Conservation (phyloP, 768 basidiomycete genomes). For the Russula brevipes region DNA sequence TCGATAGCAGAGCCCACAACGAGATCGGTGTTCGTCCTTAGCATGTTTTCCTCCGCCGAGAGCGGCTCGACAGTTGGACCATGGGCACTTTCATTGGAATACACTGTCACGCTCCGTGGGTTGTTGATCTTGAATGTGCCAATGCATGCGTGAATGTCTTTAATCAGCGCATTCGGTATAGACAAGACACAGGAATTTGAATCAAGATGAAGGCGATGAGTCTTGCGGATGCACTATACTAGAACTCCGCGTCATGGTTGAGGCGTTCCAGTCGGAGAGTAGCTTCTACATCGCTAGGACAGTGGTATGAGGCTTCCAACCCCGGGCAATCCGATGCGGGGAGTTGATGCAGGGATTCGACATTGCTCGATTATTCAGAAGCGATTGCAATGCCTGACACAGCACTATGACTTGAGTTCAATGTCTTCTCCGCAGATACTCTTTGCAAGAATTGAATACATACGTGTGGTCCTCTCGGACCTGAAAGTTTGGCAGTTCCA, state of each 20-base stretch:
- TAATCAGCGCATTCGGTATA: constrained; percentile 87
- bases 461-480: too few species aligned
- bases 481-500: too few species aligned
- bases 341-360: too few species aligned
- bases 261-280: constrained; percentile 51
- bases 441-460: too few species aligned
- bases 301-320: constrained; percentile 75
- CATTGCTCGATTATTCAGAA: too few species aligned
- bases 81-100: constrained; percentile 36
- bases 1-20: constrained; percentile 91
- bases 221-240: constrained; percentile 47
- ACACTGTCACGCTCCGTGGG: constrained; percentile 34
- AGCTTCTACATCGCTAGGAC: constrained; percentile 79
- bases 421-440: too few species aligned
- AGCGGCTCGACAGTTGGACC: constrained; percentile 67
- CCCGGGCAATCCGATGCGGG: constrained; percentile 42
- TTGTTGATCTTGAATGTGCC: constrained; percentile 38
- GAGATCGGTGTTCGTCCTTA: constrained; percentile 97
- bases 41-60: constrained; percentile 82
- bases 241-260: constrained; percentile 78
- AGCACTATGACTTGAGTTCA: too few species aligned
- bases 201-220: not conserved
- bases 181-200: constrained; percentile 11
- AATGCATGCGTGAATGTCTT: constrained; percentile 76
- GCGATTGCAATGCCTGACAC: too few species aligned